Evolutionary conservation across 78 protist species (phyloP), one percentile per base, ranked within the genome.

Genomic region (Trichosphaerium sp.): DNA sequence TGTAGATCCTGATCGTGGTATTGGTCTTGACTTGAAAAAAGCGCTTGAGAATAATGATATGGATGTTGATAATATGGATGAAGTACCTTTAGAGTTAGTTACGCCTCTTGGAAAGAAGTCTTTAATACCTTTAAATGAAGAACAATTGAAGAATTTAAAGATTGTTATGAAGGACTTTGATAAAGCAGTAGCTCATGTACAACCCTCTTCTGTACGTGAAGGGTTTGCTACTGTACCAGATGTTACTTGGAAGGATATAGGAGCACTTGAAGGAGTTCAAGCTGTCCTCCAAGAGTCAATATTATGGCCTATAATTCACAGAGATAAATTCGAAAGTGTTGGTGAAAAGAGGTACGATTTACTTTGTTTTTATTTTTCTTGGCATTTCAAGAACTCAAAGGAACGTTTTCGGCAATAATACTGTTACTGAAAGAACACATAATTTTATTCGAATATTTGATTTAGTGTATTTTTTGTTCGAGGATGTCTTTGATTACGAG

Each of bases 221-320:
- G 96, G 96, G 34, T 94, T 94, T 41, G 90, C 94, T 0, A 88
- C 97, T 2, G 57, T 89, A 1, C 98, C 99, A 10, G 72, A 92
- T 66, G 99, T 94, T 42, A 72, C 91, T 15, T 97, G 97, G 97
- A 90, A 56, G 23, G 99, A 95, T 56, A 78, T 93, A 0, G 99
- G 99, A 8, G 94, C 97, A 26, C 72, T 96, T 32, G 63, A 43
- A 8, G 80, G 77, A 0, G 84, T 92, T 1, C 80, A 96, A 0
- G 77, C 29, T 7, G 97, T 92, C 63, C 49, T 94, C 15, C 35
- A 59, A 6, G 58, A 65, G 56, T 57, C 88, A n/a, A 77, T 88
- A 34, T 44, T 83, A 1, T 37, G 67, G 47, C 93, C 93, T 12
- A 65, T 86, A 25, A 74, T 74, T 42, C 63, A 56, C n/a, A n/a